Conservation (phyloP, 2,329 filamentous ascomycete species). For the Zymoseptoria crescenta region DNA sequence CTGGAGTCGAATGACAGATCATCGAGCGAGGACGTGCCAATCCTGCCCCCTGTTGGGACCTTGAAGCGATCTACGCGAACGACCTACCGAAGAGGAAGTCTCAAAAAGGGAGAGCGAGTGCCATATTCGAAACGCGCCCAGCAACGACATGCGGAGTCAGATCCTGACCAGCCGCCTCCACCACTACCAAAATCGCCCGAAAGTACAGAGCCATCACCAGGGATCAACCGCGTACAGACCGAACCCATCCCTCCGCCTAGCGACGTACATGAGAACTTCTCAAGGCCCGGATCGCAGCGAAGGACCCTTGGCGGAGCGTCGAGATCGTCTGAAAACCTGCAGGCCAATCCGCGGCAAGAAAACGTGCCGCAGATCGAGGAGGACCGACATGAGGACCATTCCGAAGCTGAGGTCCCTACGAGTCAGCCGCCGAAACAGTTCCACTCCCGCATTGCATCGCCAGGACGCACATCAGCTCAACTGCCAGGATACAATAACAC, state of each 20-base stretch:
- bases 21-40: slow-evolving; percentile 65
- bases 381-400: slow-evolving; percentile 10
- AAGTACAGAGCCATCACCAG: slow-evolving; percentile 39
- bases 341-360: slow-evolving; percentile 4
- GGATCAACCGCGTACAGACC: slow-evolving; percentile 58
- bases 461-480: slow-evolving; percentile 48
- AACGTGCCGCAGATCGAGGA: slow-evolving; percentile 6
- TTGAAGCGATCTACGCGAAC: slow-evolving; percentile 86
- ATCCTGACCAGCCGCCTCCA: slow-evolving; percentile 45
- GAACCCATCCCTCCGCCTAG: slow-evolving; percentile 53
- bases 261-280: slow-evolving; percentile 46
- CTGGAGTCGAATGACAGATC: slow-evolving; percentile 24
- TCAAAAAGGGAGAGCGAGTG: slow-evolving; percentile 68
- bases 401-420: slow-evolving; percentile 28
- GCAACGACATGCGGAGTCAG: slow-evolving; percentile 54
- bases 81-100: slow-evolving; percentile 84
- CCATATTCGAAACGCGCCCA: slow-evolving; percentile 66
- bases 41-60: slow-evolving; percentile 68
- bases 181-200: slow-evolving; percentile 37
- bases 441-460: slow-evolving; percentile 49
- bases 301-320: slow-evolving; percentile 33
- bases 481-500: slow-evolving; percentile 39
- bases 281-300: slow-evolving; percentile 48
- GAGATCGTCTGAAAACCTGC: slow-evolving; percentile 25
- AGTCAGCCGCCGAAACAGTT: slow-evolving; percentile 41